These are phyloP conservation scores for Fistulinella staudtii DNA, from an alignment of 1,284 basidiomycete genomes.

Conservation along the genomic window DNA sequence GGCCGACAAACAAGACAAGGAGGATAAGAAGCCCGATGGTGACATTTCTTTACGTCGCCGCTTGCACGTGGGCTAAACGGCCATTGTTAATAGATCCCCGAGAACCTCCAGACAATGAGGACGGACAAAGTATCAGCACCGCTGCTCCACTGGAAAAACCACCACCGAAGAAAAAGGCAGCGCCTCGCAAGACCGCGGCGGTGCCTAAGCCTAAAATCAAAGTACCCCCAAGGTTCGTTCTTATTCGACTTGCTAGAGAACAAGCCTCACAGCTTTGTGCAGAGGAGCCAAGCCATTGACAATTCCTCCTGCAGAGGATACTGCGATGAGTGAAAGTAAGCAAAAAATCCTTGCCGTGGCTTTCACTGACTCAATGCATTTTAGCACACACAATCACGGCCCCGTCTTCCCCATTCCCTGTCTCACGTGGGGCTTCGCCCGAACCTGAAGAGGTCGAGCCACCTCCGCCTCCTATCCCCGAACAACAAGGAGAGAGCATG, in stretches of 20 bases:
- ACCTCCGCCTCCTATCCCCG: conserved; percentile 36
- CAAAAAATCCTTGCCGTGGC: not conserved
- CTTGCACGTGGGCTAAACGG: conserved; percentile 1
- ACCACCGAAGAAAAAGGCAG: conserved; percentile 37
- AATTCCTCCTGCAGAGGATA: conserved; percentile 28
- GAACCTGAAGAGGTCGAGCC: conserved; percentile 28
- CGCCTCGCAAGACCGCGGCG: conserved; percentile 36
- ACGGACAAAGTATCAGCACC: conserved; percentile 20
- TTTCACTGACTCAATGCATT: conserved; percentile 2
- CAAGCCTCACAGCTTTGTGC: not conserved
- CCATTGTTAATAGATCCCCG: conserved; percentile 31
- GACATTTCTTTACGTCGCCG: conserved; percentile 20
- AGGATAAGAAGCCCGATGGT: conserved; percentile 34
- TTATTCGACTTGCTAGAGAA: not conserved
- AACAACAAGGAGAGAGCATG: conserved; percentile 50
- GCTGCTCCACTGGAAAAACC: conserved; percentile 25
- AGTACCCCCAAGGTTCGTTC: conserved; percentile 38
- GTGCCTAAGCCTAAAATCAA: conserved; percentile 37
- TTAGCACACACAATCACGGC: conserved; percentile 41
- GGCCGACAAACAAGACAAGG: conserved; percentile 36
- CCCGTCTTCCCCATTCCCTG: conserved; percentile 42
- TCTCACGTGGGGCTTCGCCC: conserved; percentile 25
- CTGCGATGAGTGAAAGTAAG: conserved; percentile 45
- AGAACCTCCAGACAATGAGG: conserved; percentile 27
- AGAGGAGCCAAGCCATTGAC: conserved; percentile 21